phyloP scores from a whole-genome alignment of 2,329 filamentous ascomycete species.

The Sporothrix phasma region DNA sequence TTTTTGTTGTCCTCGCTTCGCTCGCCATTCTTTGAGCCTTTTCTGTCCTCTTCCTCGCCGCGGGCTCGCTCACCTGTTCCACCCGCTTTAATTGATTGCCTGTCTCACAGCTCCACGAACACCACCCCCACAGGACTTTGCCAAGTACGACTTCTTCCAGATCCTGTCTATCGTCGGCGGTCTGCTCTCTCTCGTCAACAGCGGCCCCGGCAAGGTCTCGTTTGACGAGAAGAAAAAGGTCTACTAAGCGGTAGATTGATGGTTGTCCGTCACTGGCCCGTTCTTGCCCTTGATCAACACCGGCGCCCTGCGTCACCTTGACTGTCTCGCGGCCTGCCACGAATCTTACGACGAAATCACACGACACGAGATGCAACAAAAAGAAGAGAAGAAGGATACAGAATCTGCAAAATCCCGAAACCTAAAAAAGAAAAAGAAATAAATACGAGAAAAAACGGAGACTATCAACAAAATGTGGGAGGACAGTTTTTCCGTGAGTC shows the following conservation, averaged over 20 bases:
- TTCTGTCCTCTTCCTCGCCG: not conserved
- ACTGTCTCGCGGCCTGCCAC: not conserved
- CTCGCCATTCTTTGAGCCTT: not conserved
- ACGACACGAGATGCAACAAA: conserved; percentile 1
- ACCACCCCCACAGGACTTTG: conserved; percentile 99
- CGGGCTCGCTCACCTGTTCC: conserved; percentile 20
- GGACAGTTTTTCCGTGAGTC: not conserved
- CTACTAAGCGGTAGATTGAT: conserved; percentile 48
- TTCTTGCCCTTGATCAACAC: not conserved
- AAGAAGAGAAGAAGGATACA: not conserved
- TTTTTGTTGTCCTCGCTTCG: not conserved
- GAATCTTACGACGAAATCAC: not conserved
- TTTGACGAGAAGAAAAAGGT: conserved; percentile 99
- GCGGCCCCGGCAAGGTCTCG: conserved; percentile 92
- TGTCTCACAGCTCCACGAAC: conserved; percentile 74
- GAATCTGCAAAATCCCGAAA: not conserved
- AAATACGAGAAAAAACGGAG: not conserved
- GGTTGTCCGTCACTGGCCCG: not conserved
- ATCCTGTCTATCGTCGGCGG: conserved; percentile 97
- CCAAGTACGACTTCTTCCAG: conserved; percentile 99
- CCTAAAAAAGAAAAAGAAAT: not conserved
- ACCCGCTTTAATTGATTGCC: no score
- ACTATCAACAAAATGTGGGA: no score
- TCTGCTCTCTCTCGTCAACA: conserved; percentile 93
- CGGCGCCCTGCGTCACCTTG: not conserved